These are phyloP conservation scores for Trichocomaceae sp. DNA, from an alignment of 2,329 filamentous ascomycete genomes.

Conservation along the genomic window DNA sequence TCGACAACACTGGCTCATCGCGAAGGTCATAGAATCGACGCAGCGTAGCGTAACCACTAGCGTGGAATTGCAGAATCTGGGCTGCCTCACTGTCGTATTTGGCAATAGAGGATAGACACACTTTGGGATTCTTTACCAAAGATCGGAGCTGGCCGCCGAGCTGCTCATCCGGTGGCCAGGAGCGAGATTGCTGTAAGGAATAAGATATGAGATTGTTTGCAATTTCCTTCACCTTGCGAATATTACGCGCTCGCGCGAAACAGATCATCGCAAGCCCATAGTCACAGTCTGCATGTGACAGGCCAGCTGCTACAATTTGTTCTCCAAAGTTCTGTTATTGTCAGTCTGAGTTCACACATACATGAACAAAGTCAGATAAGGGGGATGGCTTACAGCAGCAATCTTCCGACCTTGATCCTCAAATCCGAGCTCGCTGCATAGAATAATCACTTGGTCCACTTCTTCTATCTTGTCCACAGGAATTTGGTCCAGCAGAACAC, in stretches of 20 bases:
- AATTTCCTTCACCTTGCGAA: slow-evolving; percentile 73
- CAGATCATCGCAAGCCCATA: slow-evolving; percentile 87
- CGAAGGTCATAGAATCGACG: slow-evolving; percentile 86
- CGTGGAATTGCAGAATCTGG: slow-evolving; percentile 71
- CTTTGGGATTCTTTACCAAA: slow-evolving; percentile 65
- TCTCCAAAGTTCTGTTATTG: slow-evolving; percentile 69
- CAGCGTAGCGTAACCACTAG: slow-evolving; percentile 87
- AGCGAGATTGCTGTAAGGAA: slow-evolving; percentile 76
- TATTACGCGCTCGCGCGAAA: slow-evolving; percentile 76
- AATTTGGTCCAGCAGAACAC: slow-evolving; percentile 66
- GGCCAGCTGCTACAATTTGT: slow-evolving; percentile 49
- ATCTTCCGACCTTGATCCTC: slow-evolving; percentile 70
- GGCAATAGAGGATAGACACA: slow-evolving; percentile 65
- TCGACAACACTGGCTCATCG: slow-evolving; percentile 53
- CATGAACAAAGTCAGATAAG: neutral
- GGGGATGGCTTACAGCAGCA: slow-evolving; percentile 61
- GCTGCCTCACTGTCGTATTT: slow-evolving; percentile 73
- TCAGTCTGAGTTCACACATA: slow-evolving; percentile 15
- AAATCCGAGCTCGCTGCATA: slow-evolving; percentile 74
- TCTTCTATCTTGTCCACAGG: slow-evolving; percentile 62
- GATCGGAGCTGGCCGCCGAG: slow-evolving; percentile 66
- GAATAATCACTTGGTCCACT: slow-evolving; percentile 73
- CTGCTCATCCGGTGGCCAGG: slow-evolving; percentile 64
- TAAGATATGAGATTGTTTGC: slow-evolving; percentile 81
- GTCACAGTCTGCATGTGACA: slow-evolving; percentile 55